phyloP scores from a whole-genome alignment of 768 basidiomycete species.

The Kwoniella bestiolae region DNA sequence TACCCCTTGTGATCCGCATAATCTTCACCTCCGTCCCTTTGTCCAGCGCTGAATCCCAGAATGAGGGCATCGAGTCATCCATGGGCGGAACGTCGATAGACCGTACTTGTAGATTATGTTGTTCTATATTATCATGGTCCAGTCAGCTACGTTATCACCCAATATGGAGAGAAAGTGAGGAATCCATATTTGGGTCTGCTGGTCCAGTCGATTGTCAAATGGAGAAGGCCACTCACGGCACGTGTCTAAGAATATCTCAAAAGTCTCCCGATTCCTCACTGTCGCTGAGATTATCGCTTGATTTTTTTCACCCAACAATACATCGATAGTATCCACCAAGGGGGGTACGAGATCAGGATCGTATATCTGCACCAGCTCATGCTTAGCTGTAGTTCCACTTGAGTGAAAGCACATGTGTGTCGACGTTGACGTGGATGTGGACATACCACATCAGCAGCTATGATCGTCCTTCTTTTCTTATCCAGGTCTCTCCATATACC shows the following conservation, averaged over 20 bases:
- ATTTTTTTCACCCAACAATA: conserved; percentile 28
- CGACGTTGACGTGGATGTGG: too few relatives aligned
- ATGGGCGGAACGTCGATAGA: conserved; percentile 26
- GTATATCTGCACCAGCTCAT: conserved; percentile 45
- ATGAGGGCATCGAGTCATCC: conserved; percentile 26
- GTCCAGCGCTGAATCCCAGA: conserved; percentile 48
- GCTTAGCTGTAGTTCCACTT: background rate
- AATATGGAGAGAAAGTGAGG: too few relatives aligned
- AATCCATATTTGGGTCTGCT: background rate
- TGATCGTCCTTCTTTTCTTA: conserved; percentile 26
- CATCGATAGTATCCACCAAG: conserved; percentile 36
- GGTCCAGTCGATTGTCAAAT: background rate
- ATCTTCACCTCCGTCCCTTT: conserved; percentile 34
- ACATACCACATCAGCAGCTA: conserved; percentile 56
- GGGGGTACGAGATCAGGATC: conserved; percentile 53
- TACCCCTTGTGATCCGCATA: conserved; percentile 25
- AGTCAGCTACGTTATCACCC: too few relatives aligned
- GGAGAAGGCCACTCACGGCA: conserved; percentile 38
- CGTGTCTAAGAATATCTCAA: conserved; percentile 34
- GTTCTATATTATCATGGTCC: too few relatives aligned
- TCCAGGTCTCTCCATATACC: conserved; percentile 27
- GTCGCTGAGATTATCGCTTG: conserved; percentile 52
- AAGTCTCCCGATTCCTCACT: conserved; percentile 47
- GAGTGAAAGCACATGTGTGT: background rate
- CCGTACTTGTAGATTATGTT: conserved; percentile 8